phyloP scores from a whole-genome alignment of 331 rosid genomes.

The Acacia concinna region DNA sequence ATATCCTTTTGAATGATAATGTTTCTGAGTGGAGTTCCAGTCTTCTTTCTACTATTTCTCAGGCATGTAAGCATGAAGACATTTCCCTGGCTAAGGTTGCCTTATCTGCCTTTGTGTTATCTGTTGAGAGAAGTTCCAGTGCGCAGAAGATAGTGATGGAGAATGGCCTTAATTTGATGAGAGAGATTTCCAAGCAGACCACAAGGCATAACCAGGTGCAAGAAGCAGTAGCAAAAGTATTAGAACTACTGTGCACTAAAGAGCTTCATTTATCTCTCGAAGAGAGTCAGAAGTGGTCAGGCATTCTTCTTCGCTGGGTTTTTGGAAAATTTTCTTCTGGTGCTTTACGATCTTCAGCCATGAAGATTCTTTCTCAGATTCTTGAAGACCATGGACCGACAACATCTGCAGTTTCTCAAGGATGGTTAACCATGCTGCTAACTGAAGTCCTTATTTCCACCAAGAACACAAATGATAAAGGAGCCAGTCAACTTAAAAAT shows the following conservation, averaged over 20 bases:
- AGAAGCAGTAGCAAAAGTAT: conserved; percentile 78
- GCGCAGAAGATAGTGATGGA: conserved; percentile 76
- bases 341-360: conserved; percentile 61
- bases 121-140: conserved; percentile 71
- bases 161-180: conserved; percentile 80
- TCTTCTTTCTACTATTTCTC: conserved; percentile 84
- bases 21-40: conserved; percentile 90
- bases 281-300: conserved; percentile 94
- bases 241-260: conserved; percentile 71
- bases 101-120: conserved; percentile 78
- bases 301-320: conserved; percentile 81
- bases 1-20: conserved; percentile 69
- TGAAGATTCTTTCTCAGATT: conserved; percentile 72
- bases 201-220: conserved; percentile 70
- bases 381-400: conserved; percentile 76
- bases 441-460: conserved; percentile 56
- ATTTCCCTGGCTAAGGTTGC: conserved; percentile 80
- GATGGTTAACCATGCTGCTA: conserved; percentile 80
- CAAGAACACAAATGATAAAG: conserved; percentile 64
- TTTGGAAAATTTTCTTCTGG: conserved; percentile 74
- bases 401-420: conserved; percentile 73
- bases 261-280: conserved; percentile 74
- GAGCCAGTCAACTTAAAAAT: conserved; percentile 55
- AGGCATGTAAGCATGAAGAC: conserved; percentile 83
- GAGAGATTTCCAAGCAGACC: conserved; percentile 73